phyloP scores from a whole-genome alignment of 345 rosid genomes.

The Eucalyptus paniculata region DNA sequence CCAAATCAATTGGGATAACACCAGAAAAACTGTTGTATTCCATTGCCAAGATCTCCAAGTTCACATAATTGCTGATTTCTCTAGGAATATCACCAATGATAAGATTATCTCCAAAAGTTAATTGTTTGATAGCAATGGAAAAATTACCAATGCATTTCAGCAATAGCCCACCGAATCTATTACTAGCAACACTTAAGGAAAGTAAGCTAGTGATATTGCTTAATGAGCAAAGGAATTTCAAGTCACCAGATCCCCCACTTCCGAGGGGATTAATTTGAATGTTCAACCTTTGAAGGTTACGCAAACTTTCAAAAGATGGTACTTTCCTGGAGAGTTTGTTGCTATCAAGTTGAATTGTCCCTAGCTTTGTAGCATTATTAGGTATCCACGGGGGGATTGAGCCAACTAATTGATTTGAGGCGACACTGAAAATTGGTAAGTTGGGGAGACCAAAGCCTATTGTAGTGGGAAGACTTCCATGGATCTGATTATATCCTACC shows the following conservation, averaged over 20 bases:
- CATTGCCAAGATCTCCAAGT: not conserved
- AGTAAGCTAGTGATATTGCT: not conserved
- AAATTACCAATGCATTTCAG: not conserved
- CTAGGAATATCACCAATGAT: not conserved
- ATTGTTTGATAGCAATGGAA: rapidly evolving
- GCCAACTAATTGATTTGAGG: not conserved
- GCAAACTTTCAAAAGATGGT: not conserved
- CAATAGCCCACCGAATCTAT: not conserved
- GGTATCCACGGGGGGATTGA: not conserved
- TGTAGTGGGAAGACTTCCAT: constrained; percentile 5
- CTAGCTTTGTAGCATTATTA: not conserved
- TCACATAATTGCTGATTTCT: not conserved
- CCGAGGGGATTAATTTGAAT: not conserved
- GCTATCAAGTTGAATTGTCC: rapidly evolving
- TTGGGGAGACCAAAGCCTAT: not conserved
- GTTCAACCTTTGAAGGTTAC: not conserved
- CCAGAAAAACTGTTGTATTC: not conserved
- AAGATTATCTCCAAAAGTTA: rapidly evolving
- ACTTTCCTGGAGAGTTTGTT: not conserved
- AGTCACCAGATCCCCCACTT: not conserved
- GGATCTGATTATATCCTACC: not conserved
- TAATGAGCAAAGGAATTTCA: constrained; percentile 1
- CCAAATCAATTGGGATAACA: not conserved
- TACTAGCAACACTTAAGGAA: rapidly evolving
- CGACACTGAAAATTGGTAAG: not conserved